Evolutionary conservation across 306 rosid species (phyloP).

Genomic region (Medicago lupulina): DNA sequence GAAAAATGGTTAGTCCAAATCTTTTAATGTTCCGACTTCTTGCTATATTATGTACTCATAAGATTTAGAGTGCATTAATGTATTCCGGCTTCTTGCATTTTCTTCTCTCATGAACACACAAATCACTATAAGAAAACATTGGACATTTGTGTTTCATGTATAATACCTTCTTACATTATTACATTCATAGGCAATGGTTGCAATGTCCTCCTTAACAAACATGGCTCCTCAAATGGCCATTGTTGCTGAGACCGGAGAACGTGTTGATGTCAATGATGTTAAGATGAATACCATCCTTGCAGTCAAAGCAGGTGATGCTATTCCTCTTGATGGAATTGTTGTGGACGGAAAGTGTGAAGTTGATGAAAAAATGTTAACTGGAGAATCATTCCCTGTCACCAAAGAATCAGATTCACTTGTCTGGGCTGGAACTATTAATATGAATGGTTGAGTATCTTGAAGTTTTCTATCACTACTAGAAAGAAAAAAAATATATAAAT

Average conservation of each 20-base stretch:
- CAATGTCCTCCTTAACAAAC: conserved; percentile 72
- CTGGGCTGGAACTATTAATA: conserved; percentile 88
- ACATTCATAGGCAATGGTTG: conserved; percentile 68
- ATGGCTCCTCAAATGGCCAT: conserved; percentile 82
- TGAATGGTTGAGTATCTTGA: conserved; percentile 56
- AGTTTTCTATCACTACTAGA: not conserved
- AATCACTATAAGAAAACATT: not conserved
- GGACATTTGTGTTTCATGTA: conserved; percentile 17
- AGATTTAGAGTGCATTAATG: too few relatives aligned
- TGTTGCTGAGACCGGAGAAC: conserved; percentile 73
- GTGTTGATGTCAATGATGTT: conserved; percentile 71
- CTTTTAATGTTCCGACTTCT: too few relatives aligned
- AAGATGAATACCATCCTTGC: conserved; percentile 69
- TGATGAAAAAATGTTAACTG: conserved; percentile 88
- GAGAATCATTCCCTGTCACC: conserved; percentile 90
- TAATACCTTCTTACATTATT: not conserved
- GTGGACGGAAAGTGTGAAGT: conserved; percentile 84
- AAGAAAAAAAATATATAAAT: too few relatives aligned
- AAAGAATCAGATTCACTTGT: conserved; percentile 74
- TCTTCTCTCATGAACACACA: too few relatives aligned
- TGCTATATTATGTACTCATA: too few relatives aligned
- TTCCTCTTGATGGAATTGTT: conserved; percentile 89
- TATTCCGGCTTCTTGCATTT: too few relatives aligned
- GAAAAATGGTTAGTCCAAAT: too few relatives aligned
- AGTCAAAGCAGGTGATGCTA: conserved; percentile 82